Conservation (phyloP, 2,329 filamentous ascomycete genomes). For the Fusarium verticillioides region DNA sequence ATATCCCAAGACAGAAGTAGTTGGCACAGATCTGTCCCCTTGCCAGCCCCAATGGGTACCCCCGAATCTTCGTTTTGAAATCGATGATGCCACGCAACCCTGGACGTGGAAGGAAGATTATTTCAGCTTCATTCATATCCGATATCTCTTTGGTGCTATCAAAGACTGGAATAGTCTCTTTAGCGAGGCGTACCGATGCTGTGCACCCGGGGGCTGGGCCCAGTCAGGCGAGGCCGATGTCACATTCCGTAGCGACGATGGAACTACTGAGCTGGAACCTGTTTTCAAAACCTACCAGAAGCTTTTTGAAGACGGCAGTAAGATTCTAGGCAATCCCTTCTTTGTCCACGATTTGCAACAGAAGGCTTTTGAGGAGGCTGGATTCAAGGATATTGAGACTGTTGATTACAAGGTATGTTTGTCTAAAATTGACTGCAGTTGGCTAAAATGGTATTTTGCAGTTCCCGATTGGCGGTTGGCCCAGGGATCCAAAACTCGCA, state of each 20-base stretch:
- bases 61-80: neutral
- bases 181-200: neutral
- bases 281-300: neutral
- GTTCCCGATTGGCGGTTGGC: neutral
- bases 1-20: neutral
- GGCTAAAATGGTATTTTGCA: fast-evolving
- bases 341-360: neutral
- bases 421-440: fast-evolving
- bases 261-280: neutral
- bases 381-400: neutral
- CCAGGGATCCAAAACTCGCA: neutral
- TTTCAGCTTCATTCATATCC: neutral
- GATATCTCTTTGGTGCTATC: neutral
- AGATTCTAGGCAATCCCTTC: neutral
- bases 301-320: neutral
- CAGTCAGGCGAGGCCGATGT: neutral
- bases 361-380: neutral
- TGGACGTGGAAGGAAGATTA: neutral
- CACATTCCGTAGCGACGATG: neutral
- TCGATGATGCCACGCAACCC: neutral
- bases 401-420: neutral
- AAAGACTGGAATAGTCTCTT: neutral
- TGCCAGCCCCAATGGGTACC: neutral
- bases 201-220: neutral
- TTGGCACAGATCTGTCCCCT: constrained; percentile 1